phyloP scores from a whole-genome alignment of 208 protist genomes.

The Acanthamoeba sp. region DNA sequence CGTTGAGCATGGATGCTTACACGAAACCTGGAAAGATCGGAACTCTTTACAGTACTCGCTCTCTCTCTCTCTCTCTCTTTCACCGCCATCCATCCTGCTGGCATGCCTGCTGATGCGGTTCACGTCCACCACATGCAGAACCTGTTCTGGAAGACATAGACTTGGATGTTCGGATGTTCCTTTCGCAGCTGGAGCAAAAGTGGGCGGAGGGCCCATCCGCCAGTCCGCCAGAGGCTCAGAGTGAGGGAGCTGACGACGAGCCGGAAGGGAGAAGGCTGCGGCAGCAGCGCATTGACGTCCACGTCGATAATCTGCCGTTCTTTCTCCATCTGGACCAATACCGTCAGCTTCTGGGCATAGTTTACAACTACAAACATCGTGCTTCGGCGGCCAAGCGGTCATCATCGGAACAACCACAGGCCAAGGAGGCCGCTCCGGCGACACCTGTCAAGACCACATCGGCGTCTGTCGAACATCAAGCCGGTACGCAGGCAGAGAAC shows the following conservation, averaged over 20 bases:
- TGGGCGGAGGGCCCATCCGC: background rate
- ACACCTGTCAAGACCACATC: background rate
- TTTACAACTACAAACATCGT: conserved; percentile 32
- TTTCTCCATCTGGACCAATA: conserved; percentile 45
- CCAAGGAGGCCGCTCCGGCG: background rate
- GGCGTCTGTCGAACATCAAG: background rate
- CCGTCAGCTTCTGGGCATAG: background rate
- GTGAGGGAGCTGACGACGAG: background rate
- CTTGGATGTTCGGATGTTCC: conserved; percentile 13
- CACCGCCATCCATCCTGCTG: background rate
- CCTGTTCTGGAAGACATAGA: background rate
- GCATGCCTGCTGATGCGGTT: too few relatives aligned
- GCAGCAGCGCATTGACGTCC: conserved; percentile 45
- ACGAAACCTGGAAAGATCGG: background rate
- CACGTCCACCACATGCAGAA: background rate
- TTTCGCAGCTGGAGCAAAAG: background rate
- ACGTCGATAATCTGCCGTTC: background rate
- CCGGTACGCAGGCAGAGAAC: background rate
- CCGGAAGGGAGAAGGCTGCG: background rate
- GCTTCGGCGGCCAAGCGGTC: background rate
- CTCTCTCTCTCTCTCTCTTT: background rate
- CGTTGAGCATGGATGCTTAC: conserved; percentile 8
- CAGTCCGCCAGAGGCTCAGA: background rate
- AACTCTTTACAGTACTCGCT: background rate
- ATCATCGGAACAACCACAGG: background rate